Evolutionary conservation across 148 eudicot species (phyloP).

Genomic region (Hydrangea macrophylla): DNA sequence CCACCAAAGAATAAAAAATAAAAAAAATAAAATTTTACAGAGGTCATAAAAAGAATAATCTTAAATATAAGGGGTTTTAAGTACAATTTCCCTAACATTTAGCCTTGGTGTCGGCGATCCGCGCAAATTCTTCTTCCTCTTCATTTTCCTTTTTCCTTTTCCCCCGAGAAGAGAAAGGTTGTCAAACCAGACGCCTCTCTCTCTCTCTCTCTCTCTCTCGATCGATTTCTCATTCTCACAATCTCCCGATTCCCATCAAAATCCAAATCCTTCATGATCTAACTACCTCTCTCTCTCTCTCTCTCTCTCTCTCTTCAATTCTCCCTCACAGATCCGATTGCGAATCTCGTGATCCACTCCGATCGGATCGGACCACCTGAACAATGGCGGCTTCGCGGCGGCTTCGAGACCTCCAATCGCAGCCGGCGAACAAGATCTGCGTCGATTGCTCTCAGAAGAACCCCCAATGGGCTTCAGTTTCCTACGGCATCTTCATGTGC

Average conservation of each 20-base stretch:
- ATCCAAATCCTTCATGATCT: neutral
- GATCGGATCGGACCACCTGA: neutral
- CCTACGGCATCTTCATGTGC: conserved; percentile 82
- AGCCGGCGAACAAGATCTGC: conserved; percentile 65
- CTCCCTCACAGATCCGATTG: conserved; percentile 15
- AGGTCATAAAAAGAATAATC: no score
- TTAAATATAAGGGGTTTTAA: no score
- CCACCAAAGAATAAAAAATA: no score
- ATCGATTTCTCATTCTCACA: neutral
- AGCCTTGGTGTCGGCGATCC: neutral
- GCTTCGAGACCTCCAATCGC: conserved; percentile 77
- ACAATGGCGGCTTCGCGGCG: conserved; percentile 69
- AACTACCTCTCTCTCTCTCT: neutral
- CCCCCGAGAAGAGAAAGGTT: neutral
- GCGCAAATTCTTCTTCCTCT: neutral
- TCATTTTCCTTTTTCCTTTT: neutral
- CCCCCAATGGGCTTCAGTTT: conserved; percentile 84
- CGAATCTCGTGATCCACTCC: conserved; percentile 5
- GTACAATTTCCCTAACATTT: neutral
- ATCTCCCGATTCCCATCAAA: neutral
- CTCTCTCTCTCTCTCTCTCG: neutral
- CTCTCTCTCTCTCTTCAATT: neutral
- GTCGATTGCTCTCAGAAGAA: conserved; percentile 77
- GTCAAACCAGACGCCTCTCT: neutral
- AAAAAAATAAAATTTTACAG: no score